Evolutionary conservation across 1,139 yeast species (phyloP), one percentile per base, ranked within the genome.

Genomic region (Candida buenavistaensis): DNA sequence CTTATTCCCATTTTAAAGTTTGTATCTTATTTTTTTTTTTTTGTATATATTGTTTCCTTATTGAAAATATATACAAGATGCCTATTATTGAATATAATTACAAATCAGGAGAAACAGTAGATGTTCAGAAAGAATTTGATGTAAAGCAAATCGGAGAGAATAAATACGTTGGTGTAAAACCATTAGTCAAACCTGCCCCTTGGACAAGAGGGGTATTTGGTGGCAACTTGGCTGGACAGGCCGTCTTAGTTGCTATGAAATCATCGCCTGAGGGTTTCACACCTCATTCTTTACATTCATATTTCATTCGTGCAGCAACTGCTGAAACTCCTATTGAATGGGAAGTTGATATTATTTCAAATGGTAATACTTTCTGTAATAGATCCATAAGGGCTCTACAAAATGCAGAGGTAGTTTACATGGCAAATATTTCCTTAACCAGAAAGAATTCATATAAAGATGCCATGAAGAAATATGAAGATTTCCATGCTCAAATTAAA

Each of bases 331-430:
- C 44, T 10, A 49, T 67, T 36, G 50, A 54, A 12, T 70, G 72
- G 68, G 56, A 57, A 36, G 65, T 66, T 4, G 59, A 58, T 4
- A 37, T 36, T 20, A 55, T 62, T n/a, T 62, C 68, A 30, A 57
- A 75, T 39, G 94, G 94, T 3, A 76, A 73, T 40, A 80, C 47
- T 41, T 84, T 80, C 51, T 64, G 72, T 30, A 81, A 82, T 33
- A 68, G 85, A 36, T 71, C 77, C 27, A 72, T 83, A 4, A 63
- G 66, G 30, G 85, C 81, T 0, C 62, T 58, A 27, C 89, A 82
- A 54, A 54, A 66, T 15, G 78, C 74, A 9, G 56, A 59, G 13
- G 50, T 80, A 33, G 70, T 72, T 24, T 80, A 73, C 50, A 63
- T 72, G 14, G 75, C 82, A 12, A 72, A 72, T 23, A 59, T 81